Conservation (phyloP, 805 yeast genomes). For the Danielia reshetovae region DNA sequence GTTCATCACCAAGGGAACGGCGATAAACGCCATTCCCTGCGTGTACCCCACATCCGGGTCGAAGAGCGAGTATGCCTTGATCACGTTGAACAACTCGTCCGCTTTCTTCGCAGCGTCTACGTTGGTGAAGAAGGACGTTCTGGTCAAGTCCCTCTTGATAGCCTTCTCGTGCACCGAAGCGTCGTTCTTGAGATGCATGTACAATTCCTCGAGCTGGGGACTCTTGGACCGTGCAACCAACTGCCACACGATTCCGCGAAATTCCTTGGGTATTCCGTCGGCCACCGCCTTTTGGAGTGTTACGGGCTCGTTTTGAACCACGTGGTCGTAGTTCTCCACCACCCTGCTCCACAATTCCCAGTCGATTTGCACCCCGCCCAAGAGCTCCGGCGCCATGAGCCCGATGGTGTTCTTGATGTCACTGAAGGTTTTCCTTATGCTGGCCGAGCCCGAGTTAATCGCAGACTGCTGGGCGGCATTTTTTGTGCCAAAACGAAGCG, state of each 20-base stretch:
- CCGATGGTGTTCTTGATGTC: conserved; percentile 50
- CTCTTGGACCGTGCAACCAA: conserved; percentile 76
- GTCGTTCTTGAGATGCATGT: conserved; percentile 44
- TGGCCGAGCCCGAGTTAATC: conserved; percentile 35
- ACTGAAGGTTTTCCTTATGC: conserved; percentile 38
- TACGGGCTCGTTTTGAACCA: conserved; percentile 59
- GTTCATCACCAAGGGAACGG: conserved; percentile 79
- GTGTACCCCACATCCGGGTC: conserved; percentile 96
- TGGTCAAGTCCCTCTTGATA: conserved; percentile 74
- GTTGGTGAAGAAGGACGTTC: conserved; percentile 77
- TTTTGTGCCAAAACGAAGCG: conserved; percentile 46
- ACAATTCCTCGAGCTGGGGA: conserved; percentile 56
- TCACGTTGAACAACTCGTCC: conserved; percentile 65
- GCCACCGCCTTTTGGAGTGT: conserved; percentile 55
- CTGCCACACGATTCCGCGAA: conserved; percentile 93
- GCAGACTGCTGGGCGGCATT: conserved; percentile 49
- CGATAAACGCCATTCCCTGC: conserved; percentile 95
- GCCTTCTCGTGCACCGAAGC: conserved; percentile 65
- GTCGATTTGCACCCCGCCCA: conserved; percentile 38
- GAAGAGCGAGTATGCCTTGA: conserved; percentile 78
- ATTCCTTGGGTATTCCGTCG: conserved; percentile 77
- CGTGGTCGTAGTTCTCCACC: conserved; percentile 68
- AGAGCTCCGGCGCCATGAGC: conserved; percentile 15
- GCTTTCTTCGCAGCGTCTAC: conserved; percentile 51
- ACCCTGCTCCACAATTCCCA: conserved; percentile 90